Base-by-base conservation (phyloP, 441 rosid genomes). In the Pelargonium exstipulatum region DNA sequence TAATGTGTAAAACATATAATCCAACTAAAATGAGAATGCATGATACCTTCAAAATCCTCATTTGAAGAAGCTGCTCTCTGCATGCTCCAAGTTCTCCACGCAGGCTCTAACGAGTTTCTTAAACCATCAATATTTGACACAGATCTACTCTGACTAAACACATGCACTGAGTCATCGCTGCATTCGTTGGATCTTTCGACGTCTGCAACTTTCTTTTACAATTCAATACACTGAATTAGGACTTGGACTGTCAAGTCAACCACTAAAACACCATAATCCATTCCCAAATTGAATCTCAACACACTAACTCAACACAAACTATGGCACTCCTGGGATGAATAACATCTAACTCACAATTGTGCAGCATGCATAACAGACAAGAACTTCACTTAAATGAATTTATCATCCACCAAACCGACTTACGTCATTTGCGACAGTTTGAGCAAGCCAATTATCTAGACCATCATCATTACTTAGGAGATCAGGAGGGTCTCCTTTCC, bases 51-150 rank as follows among this genome's bases (percentile, higher is more conserved):
- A 78, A 91, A 86, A 71, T 84, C 83, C 76, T 60, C 67, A 72
- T 78, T 83, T 14, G 79, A 66, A 80, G 77, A 76, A 29, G 84
- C 91, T 57, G 94, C 85, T 75, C 93, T 84, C 69, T 77, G 81
- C 79, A 78, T 79, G 84, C 88, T 88, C 97, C 96, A 86, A 13
- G 82, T 78, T 74, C 90, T 89, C 97, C 97, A 89, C 32, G 74
- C 87, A 29, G 85, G 81, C 72, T 80, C 74, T 71, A 69, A 65
- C 22, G 85, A 77, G 73, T 74, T 76, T 72, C 69, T 69, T 3
- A 72, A 72, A 71, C 71, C 75, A 72, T 62, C 78, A 35, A 57
- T 71, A 40, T 82, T 71, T 42, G 79, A 75, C 18, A 69, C 66
- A 68, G 84, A 62, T 17, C 69, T 71, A 32, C 69, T 20, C 63